A percentile compares a stretch with the other conserved stretches of the same genome.
Conservation (phyloP, 306 rosid genomes). For the Trichosanthes truncata region DNA sequence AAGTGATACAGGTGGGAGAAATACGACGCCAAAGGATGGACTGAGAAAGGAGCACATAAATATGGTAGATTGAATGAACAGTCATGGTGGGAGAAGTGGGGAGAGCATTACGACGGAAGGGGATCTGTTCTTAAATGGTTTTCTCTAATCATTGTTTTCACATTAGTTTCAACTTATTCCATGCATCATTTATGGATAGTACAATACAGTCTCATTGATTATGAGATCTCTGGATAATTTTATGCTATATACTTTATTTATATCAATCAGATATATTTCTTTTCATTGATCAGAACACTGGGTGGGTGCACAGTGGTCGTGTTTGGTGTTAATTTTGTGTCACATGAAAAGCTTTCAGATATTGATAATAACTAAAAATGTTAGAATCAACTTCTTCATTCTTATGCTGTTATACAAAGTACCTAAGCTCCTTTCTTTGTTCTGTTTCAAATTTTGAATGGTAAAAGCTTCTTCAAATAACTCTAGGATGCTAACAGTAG, state of each 20-base stretch:
- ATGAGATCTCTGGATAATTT: neutral
- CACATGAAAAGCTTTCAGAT: neutral
- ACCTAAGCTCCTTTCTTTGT: neutral
- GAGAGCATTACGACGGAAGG: constrained; percentile 94
- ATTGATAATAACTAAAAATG: neutral
- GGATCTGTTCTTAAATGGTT: constrained; percentile 98
- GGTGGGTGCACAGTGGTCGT: neutral
- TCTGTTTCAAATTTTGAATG: neutral
- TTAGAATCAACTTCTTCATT: neutral
- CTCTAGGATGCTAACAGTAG: neutral
- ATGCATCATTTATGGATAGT: neutral
- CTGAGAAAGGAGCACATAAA: constrained; percentile 95
- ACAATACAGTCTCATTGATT: neutral
- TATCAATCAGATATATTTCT: neutral
- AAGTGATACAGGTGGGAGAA: constrained; percentile 87
- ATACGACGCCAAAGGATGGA: constrained; percentile 96
- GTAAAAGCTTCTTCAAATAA: neutral
- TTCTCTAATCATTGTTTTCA: constrained; percentile 17
- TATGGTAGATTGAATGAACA: constrained; percentile 95
- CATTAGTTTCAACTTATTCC: neutral
- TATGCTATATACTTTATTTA: neutral
- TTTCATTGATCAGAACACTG: neutral
- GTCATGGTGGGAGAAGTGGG: constrained; percentile 99
- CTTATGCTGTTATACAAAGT: neutral
- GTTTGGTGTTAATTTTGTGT: neutral